Base-by-base conservation (phyloP, 148 eudicot species). In the Suaeda aralocaspica region DNA sequence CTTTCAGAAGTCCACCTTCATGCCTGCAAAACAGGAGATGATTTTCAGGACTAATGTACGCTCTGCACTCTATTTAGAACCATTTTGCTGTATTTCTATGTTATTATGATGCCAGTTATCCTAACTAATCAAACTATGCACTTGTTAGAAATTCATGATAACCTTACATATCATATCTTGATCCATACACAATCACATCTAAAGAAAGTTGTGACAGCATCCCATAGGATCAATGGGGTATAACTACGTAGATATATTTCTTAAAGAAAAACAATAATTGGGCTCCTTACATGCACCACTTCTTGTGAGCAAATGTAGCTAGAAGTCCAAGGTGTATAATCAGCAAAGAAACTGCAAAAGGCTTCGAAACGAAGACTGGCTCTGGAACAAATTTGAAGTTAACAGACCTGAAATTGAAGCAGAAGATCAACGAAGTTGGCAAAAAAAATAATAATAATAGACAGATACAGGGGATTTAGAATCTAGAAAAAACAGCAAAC, bases 371-470 rank as follows among this genome's bases (percentile, higher is more conserved):
- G 74, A 92, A 92, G 51, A 88, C 64, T 41, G 74, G 86, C 70
- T 90, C 98, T n/a, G 98, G 94, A 53, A 92, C 89, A 87, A 92
- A 92, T 76, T 92, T 92, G 87, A 92, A 92, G 85, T 92, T 92
- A 64, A 92, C 96, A 75, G 98, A 92, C 98, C 98, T 92, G 88
- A 68, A 67, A 64, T 39, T 49, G 28, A 74, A 68, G 21, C 64
- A 48, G 69, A 33, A 30, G 31, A 48, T 55, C 25, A 57, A 60
- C 69, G 45, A 62, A 31, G 41, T 6, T 18, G 58, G 11, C 63
- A 30, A 59, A 53, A 18, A 19, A 51, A 21, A 22, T 28, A 5
- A 64, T 19, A 29, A 24, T 33, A 66, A 25, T n/a, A n/a, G n/a
- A n/a, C n/a, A n/a, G n/a, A n/a, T n/a, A n/a, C n/a, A n/a, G n/a